Conservation (phyloP, 352 stramenopile genomes). For the Phytophthora capsici region DNA sequence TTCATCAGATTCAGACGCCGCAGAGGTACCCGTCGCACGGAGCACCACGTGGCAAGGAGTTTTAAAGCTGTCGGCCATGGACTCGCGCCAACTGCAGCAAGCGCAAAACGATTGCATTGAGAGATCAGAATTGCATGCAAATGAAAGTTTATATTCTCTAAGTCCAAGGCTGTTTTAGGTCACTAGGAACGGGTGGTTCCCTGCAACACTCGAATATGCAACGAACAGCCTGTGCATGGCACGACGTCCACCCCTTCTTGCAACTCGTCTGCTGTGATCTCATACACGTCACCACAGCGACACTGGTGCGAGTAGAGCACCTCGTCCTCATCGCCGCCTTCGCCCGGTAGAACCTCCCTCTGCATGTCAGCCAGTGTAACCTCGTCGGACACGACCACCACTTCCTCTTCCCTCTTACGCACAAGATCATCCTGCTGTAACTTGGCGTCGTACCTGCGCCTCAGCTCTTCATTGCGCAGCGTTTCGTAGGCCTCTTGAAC, state of each 20-base stretch:
- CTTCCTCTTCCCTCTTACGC: slow-evolving; percentile 46
- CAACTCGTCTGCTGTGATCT: slow-evolving; percentile 70
- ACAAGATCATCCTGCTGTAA: slow-evolving; percentile 44
- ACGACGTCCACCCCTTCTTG: slow-evolving; percentile 71
- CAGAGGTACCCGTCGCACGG: slow-evolving; percentile 72
- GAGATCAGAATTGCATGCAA: slow-evolving; percentile 21
- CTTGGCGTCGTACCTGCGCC: slow-evolving; percentile 63
- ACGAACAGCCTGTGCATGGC: slow-evolving; percentile 80
- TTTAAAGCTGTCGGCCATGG: slow-evolving; percentile 42
- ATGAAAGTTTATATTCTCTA: slow-evolving; percentile 38
- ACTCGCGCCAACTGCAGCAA: not conserved
- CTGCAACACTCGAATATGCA: slow-evolving; percentile 74
- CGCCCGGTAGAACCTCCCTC: slow-evolving; percentile 37
- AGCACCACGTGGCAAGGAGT: slow-evolving; percentile 84
- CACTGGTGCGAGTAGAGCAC: slow-evolving; percentile 68
- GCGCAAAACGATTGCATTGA: slow-evolving; percentile 7
- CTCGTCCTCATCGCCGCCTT: slow-evolving; percentile 46
- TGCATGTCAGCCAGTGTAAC: slow-evolving; percentile 56
- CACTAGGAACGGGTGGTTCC: not conserved
- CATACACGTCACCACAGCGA: slow-evolving; percentile 78
- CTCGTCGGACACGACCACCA: slow-evolving; percentile 72
- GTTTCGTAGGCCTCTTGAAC: slow-evolving; percentile 78
- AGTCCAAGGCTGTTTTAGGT: not conserved
- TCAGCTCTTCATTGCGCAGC: slow-evolving; percentile 48
- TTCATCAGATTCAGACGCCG: slow-evolving; percentile 83